Percentiles rank a stretch among this genome's conserved stretches.
phyloP scores from a whole-genome alignment of 176 grass and related monocot species.

The Cenchrus purpureus region DNA sequence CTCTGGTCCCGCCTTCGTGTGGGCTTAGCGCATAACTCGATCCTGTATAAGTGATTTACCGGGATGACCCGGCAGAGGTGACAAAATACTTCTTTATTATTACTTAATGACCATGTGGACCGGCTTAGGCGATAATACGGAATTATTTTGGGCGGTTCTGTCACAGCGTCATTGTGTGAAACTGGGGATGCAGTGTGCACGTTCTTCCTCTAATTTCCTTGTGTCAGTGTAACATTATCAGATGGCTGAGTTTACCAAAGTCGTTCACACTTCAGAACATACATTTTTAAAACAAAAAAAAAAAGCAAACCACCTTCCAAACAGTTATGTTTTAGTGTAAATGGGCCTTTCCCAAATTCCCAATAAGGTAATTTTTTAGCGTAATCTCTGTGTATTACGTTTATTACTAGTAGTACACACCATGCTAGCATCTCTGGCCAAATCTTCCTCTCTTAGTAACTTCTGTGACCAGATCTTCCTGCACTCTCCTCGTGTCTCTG shows the following conservation, averaged over 20 bases:
- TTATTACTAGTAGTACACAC: too few species aligned
- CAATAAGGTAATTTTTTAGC: background rate
- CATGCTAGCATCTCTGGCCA: too few species aligned
- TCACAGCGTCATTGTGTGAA: background rate
- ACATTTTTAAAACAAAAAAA: background rate
- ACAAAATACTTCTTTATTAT: too few species aligned
- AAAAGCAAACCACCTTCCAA: background rate
- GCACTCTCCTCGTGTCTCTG: background rate
- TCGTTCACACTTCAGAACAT: background rate
- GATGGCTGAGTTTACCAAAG: background rate
- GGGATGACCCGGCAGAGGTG: too few species aligned
- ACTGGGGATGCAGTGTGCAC: conserved; percentile 1
- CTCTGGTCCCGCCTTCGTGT: too few species aligned
- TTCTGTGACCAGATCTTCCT: background rate
- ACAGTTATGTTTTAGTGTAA: background rate
- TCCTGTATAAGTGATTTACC: too few species aligned
- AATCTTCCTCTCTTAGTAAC: background rate
- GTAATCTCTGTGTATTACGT: background rate
- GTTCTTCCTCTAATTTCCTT: background rate
- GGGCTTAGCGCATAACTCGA: too few species aligned
- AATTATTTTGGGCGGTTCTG: too few species aligned
- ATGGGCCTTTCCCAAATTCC: background rate
- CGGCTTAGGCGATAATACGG: too few species aligned
- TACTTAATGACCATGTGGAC: too few species aligned
- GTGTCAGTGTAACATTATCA: background rate